These are phyloP conservation scores for Apiotrichum brassicae DNA, from an alignment of 1,284 basidiomycete species.

Conservation along the genomic window DNA sequence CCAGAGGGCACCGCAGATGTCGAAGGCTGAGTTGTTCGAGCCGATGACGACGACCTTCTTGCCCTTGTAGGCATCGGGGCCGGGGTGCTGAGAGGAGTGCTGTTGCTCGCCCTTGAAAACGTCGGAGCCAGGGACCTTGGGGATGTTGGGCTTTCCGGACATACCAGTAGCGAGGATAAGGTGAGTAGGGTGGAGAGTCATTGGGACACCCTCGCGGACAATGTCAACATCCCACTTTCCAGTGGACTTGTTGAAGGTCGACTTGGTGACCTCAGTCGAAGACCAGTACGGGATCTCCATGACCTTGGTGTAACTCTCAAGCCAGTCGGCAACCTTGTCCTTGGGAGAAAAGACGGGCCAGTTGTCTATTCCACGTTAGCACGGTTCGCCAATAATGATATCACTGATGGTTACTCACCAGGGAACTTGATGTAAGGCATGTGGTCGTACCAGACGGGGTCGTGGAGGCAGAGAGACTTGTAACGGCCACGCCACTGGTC, in stretches of 20 bases:
- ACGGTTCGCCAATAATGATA: too few species aligned
- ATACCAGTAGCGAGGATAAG: constrained; percentile 19
- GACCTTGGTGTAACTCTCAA: constrained; percentile 31
- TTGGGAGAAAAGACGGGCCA: constrained; percentile 61
- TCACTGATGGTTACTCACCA: background rate
- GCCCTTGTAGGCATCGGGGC: constrained; percentile 43
- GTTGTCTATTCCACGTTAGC: constrained; percentile 8
- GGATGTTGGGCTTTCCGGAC: constrained; percentile 16
- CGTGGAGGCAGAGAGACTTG: constrained; percentile 56
- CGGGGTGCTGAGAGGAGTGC: constrained; percentile 55
- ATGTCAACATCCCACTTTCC: constrained; percentile 53
- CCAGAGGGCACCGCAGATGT: constrained; percentile 28
- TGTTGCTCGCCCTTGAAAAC: constrained; percentile 53
- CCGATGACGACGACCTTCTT: constrained; percentile 39
- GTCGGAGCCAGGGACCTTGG: constrained; percentile 37
- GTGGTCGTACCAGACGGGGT: constrained; percentile 51
- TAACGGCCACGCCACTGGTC: constrained; percentile 51
- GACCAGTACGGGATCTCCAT: constrained; percentile 36
- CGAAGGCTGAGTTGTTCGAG: constrained; percentile 18
- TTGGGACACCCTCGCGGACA: constrained; percentile 43
- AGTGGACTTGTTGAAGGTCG: constrained; percentile 44
- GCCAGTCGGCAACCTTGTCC: constrained; percentile 36
- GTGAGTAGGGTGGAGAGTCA: constrained; percentile 49
- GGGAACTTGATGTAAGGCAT: constrained; percentile 51
- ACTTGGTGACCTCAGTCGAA: constrained; percentile 49